Evolutionary conservation across 106 monocot genomes (phyloP), one percentile per base, ranked within the genome.

Genomic region (Dendrobium nobile): DNA sequence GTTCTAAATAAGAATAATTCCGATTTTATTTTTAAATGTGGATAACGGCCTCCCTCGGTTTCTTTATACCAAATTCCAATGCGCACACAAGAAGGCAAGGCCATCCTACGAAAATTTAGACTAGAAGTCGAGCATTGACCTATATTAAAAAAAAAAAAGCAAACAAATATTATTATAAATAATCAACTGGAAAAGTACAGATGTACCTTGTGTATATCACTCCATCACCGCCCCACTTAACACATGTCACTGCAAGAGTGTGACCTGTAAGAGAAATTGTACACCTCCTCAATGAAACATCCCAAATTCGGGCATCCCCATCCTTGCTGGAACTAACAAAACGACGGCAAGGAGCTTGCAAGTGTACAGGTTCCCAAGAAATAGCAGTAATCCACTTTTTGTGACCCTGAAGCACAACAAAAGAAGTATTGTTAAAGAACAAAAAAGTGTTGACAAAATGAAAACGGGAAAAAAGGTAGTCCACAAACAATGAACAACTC

Each of bases 281-380:
- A 73, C 90, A 92, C 47, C 86, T 94, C 78, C 77, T 91, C 75
- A 80, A 85, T 48, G 91, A 82, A 76, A 94, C 54, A 82, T 98
- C 97, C 97, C 97, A 98, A 81, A 98, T 88, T 4, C 97, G 90
- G 41, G 97, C 97, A 87, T 98, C 97, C 47, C 97, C 97, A 88
- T 98, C 97, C 82, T 98, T 98, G 74, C 94, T 92, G 61, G 94
- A 91, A 84, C 97, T 98, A 55, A 98, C 97, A 89, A 98, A 94
- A 83, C 97, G 94, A 22, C 91, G 88, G 77, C 88, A 91, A 18
- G 97, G 97, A 87, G 94, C 87, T 86, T 89, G 85, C 86, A 98
- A 79, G 77, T 98, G 97, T 47, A 91, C 87, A 74, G 97, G 97
- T 74, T 98, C 97, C 97, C 97, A 98, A 74, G 97, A 90, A 82